These are phyloP conservation scores for Sporothrix pseudoabietina DNA, from an alignment of 2,329 filamentous ascomycete genomes.

Conservation along the genomic window DNA sequence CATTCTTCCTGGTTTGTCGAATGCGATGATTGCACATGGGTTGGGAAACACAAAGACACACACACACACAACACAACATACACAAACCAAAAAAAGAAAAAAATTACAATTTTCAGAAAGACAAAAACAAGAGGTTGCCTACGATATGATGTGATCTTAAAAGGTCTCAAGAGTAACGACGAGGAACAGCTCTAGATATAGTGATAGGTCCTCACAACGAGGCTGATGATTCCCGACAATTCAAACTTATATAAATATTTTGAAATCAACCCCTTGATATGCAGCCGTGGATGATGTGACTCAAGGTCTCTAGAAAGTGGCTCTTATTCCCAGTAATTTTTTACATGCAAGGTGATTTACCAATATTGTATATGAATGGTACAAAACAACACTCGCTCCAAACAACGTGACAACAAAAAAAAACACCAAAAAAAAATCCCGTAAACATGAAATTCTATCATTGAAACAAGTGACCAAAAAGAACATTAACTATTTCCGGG, in stretches of 20 bases:
- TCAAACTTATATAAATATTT: not conserved
- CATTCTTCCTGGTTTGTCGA: constrained; percentile 30
- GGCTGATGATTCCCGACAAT: not conserved
- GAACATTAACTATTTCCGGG: not conserved
- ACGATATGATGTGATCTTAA: not conserved
- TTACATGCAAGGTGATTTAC: not conserved
- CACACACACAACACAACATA: constrained; percentile 17
- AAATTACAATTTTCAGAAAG: constrained; percentile 26
- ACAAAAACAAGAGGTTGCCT: not conserved
- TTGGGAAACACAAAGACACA: constrained; percentile 19
- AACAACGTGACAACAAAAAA: not conserved
- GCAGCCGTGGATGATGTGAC: not conserved
- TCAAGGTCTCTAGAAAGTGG: not conserved
- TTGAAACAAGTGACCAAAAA: not conserved
- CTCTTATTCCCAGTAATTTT: not conserved
- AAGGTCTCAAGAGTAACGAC: not conserved
- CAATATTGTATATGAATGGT: not conserved
- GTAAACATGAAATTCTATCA: not conserved
- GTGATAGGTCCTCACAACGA: not conserved
- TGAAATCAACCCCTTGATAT: not conserved
- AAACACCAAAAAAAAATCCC: not conserved
- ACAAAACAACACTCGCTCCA: not conserved
- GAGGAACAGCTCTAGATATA: not conserved
- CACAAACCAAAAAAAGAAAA: constrained; percentile 26
- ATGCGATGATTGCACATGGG: constrained; percentile 30